Percentiles rank a stretch among this genome's conserved stretches.
phyloP scores from a whole-genome alignment of 108 stramenopile genomes.

The Cyclotella kingstonii region DNA sequence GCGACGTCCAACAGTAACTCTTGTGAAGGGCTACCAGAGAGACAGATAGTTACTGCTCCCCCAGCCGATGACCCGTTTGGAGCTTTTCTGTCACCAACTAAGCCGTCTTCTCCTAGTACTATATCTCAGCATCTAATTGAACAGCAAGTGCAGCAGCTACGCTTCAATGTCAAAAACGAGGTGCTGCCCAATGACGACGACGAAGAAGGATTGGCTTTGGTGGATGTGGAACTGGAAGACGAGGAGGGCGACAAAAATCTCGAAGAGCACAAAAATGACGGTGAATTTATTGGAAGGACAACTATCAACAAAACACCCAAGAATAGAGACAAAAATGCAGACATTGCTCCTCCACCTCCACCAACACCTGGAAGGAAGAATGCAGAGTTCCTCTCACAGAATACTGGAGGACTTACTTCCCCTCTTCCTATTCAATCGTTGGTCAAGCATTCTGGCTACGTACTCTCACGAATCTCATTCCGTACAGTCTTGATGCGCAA shows the following conservation, averaged over 20 bases:
- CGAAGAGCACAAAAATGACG: slow-evolving; percentile 23
- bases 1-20: too few relatives aligned
- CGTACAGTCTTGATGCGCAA: slow-evolving; percentile 87
- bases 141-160: slow-evolving; percentile 25
- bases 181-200: slow-evolving; percentile 22
- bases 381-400: slow-evolving; percentile 45
- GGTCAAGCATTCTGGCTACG: slow-evolving; percentile 73
- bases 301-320: slow-evolving; percentile 7
- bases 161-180: slow-evolving; percentile 18
- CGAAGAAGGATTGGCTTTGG: slow-evolving; percentile 36
- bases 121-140: slow-evolving; percentile 11
- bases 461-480: slow-evolving; percentile 81
- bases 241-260: neutral
- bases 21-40: too few relatives aligned
- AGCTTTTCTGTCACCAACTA: too few relatives aligned
- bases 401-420: slow-evolving; percentile 49
- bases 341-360: slow-evolving; percentile 50
- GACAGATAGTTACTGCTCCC: too few relatives aligned
- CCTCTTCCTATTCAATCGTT: slow-evolving; percentile 68
- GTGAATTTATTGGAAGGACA: slow-evolving; percentile 14
- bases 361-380: slow-evolving; percentile 25
- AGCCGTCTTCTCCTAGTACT: too few relatives aligned
- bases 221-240: slow-evolving; percentile 43
- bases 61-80: too few relatives aligned
- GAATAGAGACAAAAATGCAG: slow-evolving; percentile 6